A percentile compares a stretch with the other conserved stretches of the same genome.
These are phyloP conservation scores for Aspergillus felis DNA, from an alignment of 2,329 filamentous ascomycete species.

Conservation along the genomic window DNA sequence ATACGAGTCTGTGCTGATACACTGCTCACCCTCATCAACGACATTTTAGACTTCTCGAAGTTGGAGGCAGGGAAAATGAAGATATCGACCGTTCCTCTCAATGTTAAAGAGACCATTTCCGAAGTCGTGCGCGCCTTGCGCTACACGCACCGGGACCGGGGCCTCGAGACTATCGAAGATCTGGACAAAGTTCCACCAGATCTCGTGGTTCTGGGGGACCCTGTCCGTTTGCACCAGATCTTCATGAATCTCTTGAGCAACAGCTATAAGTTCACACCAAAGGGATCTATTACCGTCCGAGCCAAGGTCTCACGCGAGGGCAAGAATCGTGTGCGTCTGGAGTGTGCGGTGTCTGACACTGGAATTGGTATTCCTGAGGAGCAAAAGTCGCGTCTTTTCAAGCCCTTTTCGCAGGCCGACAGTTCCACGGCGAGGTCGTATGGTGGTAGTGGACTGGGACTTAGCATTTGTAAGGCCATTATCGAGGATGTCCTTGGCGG, in stretches of 20 bases:
- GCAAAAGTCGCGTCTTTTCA: slow-evolving; percentile 79
- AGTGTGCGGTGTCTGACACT: slow-evolving; percentile 83
- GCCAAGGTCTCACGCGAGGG: slow-evolving; percentile 70
- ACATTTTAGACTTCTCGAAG: slow-evolving; percentile 87
- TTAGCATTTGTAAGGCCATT: slow-evolving; percentile 92
- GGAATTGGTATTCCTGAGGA: slow-evolving; percentile 81
- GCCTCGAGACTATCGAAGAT: slow-evolving; percentile 59
- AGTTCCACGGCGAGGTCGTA: slow-evolving; percentile 86
- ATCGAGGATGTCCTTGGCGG: slow-evolving; percentile 91
- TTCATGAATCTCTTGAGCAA: slow-evolving; percentile 79
- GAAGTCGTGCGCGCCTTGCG: slow-evolving; percentile 62
- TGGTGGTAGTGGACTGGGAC: slow-evolving; percentile 82
- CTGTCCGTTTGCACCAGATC: slow-evolving; percentile 77
- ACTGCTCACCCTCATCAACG: slow-evolving; percentile 81
- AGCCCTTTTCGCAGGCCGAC: slow-evolving; percentile 90
- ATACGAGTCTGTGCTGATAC: slow-evolving; percentile 68
- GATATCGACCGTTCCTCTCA: slow-evolving; percentile 78
- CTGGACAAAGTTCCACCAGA: slow-evolving; percentile 57
- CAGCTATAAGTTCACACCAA: slow-evolving; percentile 88
- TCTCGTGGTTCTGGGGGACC: slow-evolving; percentile 75
- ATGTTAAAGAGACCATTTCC: slow-evolving; percentile 63
- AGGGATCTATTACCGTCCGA: slow-evolving; percentile 78
- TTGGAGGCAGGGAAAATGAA: slow-evolving; percentile 84
- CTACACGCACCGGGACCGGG: slow-evolving; percentile 60
- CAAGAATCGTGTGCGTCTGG: slow-evolving; percentile 66